These are phyloP conservation scores for Rhizophagus clarus DNA, from an alignment of 192 early-diverging fungal genomes.

Conservation along the genomic window DNA sequence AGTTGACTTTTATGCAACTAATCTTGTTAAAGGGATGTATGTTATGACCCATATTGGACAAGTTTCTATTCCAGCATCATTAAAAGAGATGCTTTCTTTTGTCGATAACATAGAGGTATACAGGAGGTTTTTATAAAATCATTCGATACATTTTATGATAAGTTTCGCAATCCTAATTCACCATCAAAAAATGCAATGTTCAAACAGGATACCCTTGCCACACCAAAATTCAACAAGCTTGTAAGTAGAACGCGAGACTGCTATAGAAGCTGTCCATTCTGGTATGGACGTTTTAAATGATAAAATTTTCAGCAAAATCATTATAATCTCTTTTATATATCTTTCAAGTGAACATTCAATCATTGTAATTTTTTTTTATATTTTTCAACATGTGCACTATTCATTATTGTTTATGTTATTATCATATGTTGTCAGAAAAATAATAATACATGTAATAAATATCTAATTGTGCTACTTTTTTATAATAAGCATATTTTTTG, in stretches of 20 bases:
- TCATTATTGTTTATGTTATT: too few relatives aligned
- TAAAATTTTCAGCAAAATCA: too few relatives aligned
- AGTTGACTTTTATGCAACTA: constrained; percentile 2
- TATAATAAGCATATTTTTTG: too few relatives aligned
- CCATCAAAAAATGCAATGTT: background rate
- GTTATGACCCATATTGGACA: constrained; percentile 17
- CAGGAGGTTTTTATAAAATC: constrained; percentile 19
- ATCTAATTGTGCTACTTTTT: too few relatives aligned
- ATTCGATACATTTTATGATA: background rate
- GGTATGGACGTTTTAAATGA: constrained; percentile 6
- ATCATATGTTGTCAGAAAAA: too few relatives aligned
- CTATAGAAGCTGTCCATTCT: constrained; percentile 22
- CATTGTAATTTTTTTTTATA: too few relatives aligned
- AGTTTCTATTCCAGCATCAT: constrained; percentile 12
- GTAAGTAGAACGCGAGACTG: constrained; percentile 12
- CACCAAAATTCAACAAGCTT: constrained; percentile 8
- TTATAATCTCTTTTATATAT: too few relatives aligned
- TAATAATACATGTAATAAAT: too few relatives aligned
- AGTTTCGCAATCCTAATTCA: background rate
- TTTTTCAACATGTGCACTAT: too few relatives aligned
- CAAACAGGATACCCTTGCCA: constrained; percentile 21
- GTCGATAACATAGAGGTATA: constrained; percentile 1
- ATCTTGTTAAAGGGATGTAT: constrained; percentile 12
- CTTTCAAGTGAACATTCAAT: too few relatives aligned
- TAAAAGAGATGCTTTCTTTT: constrained; percentile 13